Evolutionary conservation across 257 asterid genomes (phyloP), one percentile per base, ranked within the genome.

Genomic region (Osmanthus fragrans): DNA sequence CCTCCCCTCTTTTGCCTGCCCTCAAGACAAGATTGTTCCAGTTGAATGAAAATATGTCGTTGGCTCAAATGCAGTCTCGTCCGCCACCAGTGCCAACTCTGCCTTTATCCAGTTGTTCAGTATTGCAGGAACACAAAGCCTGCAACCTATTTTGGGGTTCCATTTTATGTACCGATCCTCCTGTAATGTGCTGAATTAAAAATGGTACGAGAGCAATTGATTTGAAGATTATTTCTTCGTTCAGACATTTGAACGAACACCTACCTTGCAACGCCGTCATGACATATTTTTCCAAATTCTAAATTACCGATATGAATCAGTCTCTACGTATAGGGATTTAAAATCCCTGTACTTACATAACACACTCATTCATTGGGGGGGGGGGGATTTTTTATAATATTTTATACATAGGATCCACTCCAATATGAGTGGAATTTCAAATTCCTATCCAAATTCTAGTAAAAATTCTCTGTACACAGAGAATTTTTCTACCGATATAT

Each of bases 21-120:
- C 45, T 80, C 67, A 93, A 75, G 13, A 92, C 73, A 2, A 88
- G 83, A 71, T 36, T 80, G 76, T 77, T 85, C 34, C 89, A 81
- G 72, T 39, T 82, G 86, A 82, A 91, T 6, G 96, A 94, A 76
- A 92, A 92, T 71, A 92, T 92, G 45, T 93, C 97, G 33, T 89
- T 89, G 4, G 80, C 76, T 87, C 84, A 49, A 92, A 88, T 0
- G 89, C 88, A 90, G 73, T 90, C 81, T 94, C 96, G 68, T 89
- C 94, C 1, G 96, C 97, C 70, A 82, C 96, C 75, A 91, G 82
- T 2, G 92, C 88, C 71, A 86, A 82, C 73, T 90, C 70, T 84
- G 18, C 84, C 96, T 85, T 93, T 92, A 54, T 92, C 97, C 67
- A 93, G 74, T 21, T 90, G 92, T 90, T 92, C 65, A 72, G 85